phyloP scores from a whole-genome alignment of 2,329 filamentous ascomycete species.

The Phyllosticta citribraziliensis region DNA sequence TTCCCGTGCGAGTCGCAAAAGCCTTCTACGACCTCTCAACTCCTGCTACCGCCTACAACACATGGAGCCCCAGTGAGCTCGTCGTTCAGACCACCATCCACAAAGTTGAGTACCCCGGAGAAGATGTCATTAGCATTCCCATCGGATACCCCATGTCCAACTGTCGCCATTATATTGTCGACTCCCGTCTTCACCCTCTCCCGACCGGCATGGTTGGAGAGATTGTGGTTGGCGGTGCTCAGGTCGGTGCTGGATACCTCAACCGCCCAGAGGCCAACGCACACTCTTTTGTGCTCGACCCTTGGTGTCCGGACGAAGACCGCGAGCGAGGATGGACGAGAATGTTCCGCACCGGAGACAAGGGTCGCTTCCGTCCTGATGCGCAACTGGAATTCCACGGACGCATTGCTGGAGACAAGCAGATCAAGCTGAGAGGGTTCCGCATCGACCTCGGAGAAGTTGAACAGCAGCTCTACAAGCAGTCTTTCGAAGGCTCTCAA shows the following conservation, averaged over 20 bases:
- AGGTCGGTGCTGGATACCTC: conserved; percentile 27
- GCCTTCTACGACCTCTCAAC: not conserved
- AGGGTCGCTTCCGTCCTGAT: conserved; percentile 23
- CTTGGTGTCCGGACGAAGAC: conserved; percentile 12
- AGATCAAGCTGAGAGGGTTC: conserved; percentile 38
- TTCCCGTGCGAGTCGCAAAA: conserved; percentile 1
- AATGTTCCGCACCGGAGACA: conserved; percentile 34
- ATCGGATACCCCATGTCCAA: conserved; percentile 1
- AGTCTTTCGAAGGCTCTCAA: conserved; percentile 16
- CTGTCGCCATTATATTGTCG: conserved; percentile 26
- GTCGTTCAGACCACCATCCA: conserved; percentile 1
- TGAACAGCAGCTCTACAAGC: conserved; percentile 15
- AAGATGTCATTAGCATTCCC: not conserved
- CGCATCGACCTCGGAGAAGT: conserved; percentile 42
- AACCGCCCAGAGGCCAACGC: conserved; percentile 15
- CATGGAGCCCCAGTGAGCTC: conserved; percentile 1
- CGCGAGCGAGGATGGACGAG: conserved; percentile 14
- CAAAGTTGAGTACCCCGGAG: not conserved
- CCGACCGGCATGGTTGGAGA: conserved; percentile 34
- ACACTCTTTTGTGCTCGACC: conserved; percentile 17
- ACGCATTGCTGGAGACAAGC: conserved; percentile 33
- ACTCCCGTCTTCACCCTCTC: conserved; percentile 25
- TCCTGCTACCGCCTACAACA: not conserved
- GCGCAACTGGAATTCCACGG: conserved; percentile 29
- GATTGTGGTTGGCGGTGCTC: conserved; percentile 29